A percentile compares a stretch with the other conserved stretches of the same genome.
These are phyloP conservation scores for Pythium scleroteichum DNA, from an alignment of 352 stramenopile species.

Conservation along the genomic window DNA sequence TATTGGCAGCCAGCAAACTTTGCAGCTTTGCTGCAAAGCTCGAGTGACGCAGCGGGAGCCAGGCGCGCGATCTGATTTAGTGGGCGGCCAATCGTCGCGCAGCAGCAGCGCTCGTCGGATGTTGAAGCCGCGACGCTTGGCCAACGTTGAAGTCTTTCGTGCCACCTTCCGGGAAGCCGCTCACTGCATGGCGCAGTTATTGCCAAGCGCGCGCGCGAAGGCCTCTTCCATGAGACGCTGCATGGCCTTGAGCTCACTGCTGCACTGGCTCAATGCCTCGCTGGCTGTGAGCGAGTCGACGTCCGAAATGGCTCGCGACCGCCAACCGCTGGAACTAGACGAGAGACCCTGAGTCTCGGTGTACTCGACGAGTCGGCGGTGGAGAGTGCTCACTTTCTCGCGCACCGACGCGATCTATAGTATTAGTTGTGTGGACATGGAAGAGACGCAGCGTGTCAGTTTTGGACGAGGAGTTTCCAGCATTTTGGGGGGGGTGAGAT, in stretches of 20 bases:
- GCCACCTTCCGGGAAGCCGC: too few relatives aligned
- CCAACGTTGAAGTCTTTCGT: too few relatives aligned
- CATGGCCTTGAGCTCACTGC: constrained; percentile 19
- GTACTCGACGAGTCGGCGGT: constrained; percentile 19
- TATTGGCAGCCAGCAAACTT: too few relatives aligned
- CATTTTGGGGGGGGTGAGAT: too few relatives aligned
- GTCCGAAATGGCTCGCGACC: background rate
- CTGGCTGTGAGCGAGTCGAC: background rate
- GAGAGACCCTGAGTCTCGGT: constrained; percentile 16
- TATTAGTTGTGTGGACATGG: too few relatives aligned
- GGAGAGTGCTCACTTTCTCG: constrained; percentile 18
- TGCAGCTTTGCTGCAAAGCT: background rate
- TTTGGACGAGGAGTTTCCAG: too few relatives aligned
- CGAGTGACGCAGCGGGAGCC: too few relatives aligned
- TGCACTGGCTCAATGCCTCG: constrained; percentile 22
- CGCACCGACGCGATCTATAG: constrained; percentile 18
- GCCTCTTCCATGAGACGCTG: constrained; percentile 30
- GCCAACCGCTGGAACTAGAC: background rate
- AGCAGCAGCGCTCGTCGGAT: too few relatives aligned
- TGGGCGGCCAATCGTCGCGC: too few relatives aligned
- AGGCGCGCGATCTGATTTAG: too few relatives aligned
- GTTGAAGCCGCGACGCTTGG: too few relatives aligned
- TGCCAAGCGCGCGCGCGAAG: constrained; percentile 25
- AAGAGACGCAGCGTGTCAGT: constrained; percentile 2
- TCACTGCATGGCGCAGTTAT: constrained; percentile 33